These are phyloP conservation scores for Urochloa ruziziensis DNA, from an alignment of 176 grass and related monocot species.

Conservation along the genomic window DNA sequence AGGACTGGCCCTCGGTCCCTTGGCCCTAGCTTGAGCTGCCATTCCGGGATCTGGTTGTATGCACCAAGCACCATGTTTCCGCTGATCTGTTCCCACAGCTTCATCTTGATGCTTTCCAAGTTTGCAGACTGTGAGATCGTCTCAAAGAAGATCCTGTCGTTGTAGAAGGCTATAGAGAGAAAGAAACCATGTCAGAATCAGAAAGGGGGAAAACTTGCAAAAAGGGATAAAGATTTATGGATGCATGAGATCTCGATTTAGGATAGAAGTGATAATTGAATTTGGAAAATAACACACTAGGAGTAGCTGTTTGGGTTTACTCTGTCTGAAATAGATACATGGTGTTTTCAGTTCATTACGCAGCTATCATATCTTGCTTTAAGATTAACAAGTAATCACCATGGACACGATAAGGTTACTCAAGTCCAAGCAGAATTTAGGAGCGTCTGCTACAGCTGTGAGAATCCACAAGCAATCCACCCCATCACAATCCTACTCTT, in stretches of 20 bases:
- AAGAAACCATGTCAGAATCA: conserved; percentile 16
- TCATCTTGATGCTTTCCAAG: conserved; percentile 79
- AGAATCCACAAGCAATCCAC: conserved; percentile 22
- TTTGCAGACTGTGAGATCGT: conserved; percentile 88
- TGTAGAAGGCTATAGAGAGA: conserved; percentile 70
- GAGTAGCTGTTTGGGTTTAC: not conserved
- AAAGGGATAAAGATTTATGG: not conserved
- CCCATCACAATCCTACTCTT: not conserved
- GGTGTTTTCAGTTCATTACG: not conserved
- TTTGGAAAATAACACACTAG: not conserved
- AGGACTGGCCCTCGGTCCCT: conserved; percentile 73
- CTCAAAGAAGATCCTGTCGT: conserved; percentile 82
- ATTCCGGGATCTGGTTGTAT: conserved; percentile 88
- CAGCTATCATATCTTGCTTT: not conserved
- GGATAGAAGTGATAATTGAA: not conserved
- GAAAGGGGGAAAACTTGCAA: not conserved
- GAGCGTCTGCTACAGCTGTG: not conserved
- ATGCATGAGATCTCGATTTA: not conserved
- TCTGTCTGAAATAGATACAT: not conserved
- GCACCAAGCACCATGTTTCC: conserved; percentile 75
- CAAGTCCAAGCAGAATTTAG: not conserved
- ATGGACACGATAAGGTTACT: not conserved
- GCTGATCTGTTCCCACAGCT: conserved; percentile 87
- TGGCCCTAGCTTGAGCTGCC: conserved; percentile 77
- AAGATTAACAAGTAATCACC: conserved; percentile 15